Evolutionary conservation across 2,329 filamentous ascomycete genomes (phyloP), one percentile per base, ranked within the genome.

Genomic region (Scytalidium lignicola): DNA sequence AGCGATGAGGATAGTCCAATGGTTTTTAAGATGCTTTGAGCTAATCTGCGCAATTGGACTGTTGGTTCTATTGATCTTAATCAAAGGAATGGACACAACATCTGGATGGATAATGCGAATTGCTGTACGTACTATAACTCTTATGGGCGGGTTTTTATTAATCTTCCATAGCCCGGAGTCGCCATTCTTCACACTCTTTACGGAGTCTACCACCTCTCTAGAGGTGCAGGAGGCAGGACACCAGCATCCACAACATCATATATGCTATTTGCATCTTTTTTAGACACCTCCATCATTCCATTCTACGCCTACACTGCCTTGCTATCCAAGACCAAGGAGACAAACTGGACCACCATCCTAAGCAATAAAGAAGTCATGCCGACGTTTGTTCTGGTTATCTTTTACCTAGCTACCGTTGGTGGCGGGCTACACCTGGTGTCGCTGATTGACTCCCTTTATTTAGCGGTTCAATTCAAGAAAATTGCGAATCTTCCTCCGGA

Each of bases 191-290:
- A 90, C 64, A 83, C 80, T 15, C 61, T 83, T 17, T 97, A 97
- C 67, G 88, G 79, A 40, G 78, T 95, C 52, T 93, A 88, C 61
- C 90, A 96, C 65, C 80, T 95, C 37, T 74, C 80, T 13, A 81
- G 88, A 26, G 80, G 84, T 32, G 79, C 88, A 1, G 82, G 81
- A 43, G 79, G 76, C 41, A 82, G 90, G 46, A 83, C 90, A 0
- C 84, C 92, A 0, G 85, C 76, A 3, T 95, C 89, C 19, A 88
- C 90, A 17, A 85, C 89, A 13, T 92, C 89, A 55, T 97, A 97
- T 68, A 90, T 95, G 68, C 70, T 93, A 50, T 97, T 96, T 65
- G 82, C 90, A 2, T 75, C 80, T 10, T 70, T 90, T 41, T 79
- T 86, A 40, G 92, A 97, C 65, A 61, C 82, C 13, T 70, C 70